These are phyloP conservation scores for Cercospora janseana DNA, from an alignment of 2,329 filamentous ascomycete genomes.

Conservation along the genomic window DNA sequence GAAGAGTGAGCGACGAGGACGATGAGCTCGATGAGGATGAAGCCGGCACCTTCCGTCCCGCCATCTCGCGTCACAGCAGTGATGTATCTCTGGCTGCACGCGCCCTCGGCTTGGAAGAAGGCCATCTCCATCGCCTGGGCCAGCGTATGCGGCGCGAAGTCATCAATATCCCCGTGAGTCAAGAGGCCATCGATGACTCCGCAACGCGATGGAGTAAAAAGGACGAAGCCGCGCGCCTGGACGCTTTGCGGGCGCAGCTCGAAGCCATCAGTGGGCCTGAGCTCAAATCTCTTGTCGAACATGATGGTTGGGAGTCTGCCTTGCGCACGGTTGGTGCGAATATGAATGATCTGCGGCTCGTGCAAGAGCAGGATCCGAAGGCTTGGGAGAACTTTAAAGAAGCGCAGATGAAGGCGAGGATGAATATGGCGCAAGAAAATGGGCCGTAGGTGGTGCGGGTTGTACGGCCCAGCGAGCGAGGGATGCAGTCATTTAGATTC, in stretches of 20 bases:
- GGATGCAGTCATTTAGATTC: no score
- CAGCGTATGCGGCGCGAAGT: conserved; percentile 65
- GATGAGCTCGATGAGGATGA: conserved; percentile 36
- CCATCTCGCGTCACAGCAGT: conserved; percentile 58
- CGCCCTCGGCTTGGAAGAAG: conserved; percentile 66
- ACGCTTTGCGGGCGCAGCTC: conserved; percentile 45
- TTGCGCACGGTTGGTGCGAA: conserved; percentile 65
- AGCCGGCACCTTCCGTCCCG: conserved; percentile 37
- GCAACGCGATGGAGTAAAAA: conserved; percentile 32
- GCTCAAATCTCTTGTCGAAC: conserved; percentile 61
- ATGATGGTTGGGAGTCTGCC: conserved; percentile 56
- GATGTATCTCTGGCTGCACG: conserved; percentile 67
- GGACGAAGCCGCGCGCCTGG: conserved; percentile 38
- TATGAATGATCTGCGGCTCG: conserved; percentile 62
- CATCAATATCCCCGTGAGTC: conserved; percentile 47
- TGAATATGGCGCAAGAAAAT: conserved; percentile 30
- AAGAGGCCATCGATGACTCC: conserved; percentile 14
- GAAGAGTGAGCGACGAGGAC: conserved; percentile 34
- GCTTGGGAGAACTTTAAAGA: conserved; percentile 40
- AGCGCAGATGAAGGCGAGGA: conserved; percentile 38
- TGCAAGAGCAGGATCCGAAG: conserved; percentile 48
- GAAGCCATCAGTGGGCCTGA: conserved; percentile 58
- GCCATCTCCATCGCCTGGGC: conserved; percentile 66
- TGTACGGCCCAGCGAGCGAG: conserved; percentile 5
- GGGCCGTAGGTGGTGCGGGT: background rate